Conservation (phyloP, 495 filamentous ascomycete species). For the Echria macrotheca region DNA sequence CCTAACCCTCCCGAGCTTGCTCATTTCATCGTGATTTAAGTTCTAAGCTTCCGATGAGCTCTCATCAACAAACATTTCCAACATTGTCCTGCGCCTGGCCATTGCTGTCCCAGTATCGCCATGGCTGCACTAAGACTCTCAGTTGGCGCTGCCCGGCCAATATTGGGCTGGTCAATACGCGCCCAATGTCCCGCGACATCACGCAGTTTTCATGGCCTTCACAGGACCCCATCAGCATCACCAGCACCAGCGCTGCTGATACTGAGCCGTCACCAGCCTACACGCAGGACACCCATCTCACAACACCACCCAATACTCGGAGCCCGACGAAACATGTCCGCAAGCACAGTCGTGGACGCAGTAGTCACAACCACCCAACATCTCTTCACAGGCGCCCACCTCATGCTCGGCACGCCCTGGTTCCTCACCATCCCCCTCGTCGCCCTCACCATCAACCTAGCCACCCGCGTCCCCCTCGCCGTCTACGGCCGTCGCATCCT, state of each 20-base stretch:
- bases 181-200: not conserved
- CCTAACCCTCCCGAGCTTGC: constrained; percentile 1
- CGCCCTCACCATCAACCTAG: constrained; percentile 55
- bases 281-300: not conserved
- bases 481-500: constrained; percentile 44
- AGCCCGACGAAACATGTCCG: not conserved
- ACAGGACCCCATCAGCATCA: not conserved
- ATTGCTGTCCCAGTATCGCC: not conserved
- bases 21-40: not conserved
- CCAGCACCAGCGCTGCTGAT: not conserved
- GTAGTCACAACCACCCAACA: constrained; percentile 47
- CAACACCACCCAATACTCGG: not conserved
- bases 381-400: constrained; percentile 58
- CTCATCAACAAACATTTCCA: not conserved
- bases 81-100: not conserved
- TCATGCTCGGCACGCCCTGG: constrained; percentile 60
- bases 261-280: too few species aligned
- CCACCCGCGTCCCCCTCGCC: constrained; percentile 54
- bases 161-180: not conserved
- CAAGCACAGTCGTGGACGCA: constrained; percentile 32
- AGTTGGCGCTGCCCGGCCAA: not conserved
- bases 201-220: not conserved
- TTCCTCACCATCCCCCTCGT: constrained; percentile 62
- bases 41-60: not conserved
- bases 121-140: not conserved